Evolutionary conservation across 2,329 filamentous ascomycete genomes (phyloP), one percentile per base, ranked within the genome.

Genomic region (Claviceps maximensis): DNA sequence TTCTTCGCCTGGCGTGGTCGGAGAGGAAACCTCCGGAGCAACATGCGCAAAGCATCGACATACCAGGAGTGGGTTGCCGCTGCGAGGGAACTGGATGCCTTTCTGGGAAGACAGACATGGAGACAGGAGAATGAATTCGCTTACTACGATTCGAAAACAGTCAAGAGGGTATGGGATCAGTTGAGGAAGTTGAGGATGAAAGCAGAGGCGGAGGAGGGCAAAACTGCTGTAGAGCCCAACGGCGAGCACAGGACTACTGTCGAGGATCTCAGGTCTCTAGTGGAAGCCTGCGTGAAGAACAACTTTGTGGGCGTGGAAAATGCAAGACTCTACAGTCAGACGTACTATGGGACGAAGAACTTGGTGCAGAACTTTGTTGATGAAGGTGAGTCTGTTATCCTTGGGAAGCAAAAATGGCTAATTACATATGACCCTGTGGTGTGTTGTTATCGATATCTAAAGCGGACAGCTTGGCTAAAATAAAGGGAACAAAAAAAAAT

Each of bases 291-390:
- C 65, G 86, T 96, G 61, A 98, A 96, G 77, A 95, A 90, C 69
- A 97, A 98, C 65, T 98, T 97, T 69, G 89, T 88, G 19, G 93
- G 93, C 0, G 84, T 95, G 15, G 93, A 98, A 68, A 97, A 95
- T 62, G 83, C 91, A 10, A 80, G 89, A 52, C 71, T 98, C n/a
- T 98, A 98, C 67, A 95, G 88, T 62, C 90, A 97, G 71, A 95
- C 91, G 3, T 98, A 98, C 65, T 95, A 89, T 61, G 93, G 93
- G 33, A 97, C 93, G n/a, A 98, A 98, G 69, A 82, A 93, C 56
- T 70, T 96, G 58, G 87, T 95, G 31, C 93, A 97, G 68, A 83
- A 84, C 53, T 97, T 91, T 63, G 74, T 95, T 46, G 88, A 96
- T 56, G 90, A 97, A 69, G 76, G 82, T 83, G 67, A 61, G 73